These are phyloP conservation scores for Amaranthus cruentus DNA, from an alignment of 148 eudicot species.

Conservation along the genomic window DNA sequence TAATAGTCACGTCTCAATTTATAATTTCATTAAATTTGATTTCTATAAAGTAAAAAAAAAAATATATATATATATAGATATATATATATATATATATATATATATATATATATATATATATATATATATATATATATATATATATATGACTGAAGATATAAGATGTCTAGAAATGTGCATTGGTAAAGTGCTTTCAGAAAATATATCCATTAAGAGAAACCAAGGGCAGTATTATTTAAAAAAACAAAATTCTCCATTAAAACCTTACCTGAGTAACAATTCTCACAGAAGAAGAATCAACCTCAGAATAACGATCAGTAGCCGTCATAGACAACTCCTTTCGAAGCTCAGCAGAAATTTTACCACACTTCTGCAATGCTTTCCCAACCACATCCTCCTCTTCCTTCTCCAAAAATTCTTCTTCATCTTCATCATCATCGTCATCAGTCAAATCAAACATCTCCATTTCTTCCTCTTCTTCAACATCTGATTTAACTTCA, in stretches of 20 bases:
- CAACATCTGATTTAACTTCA: slow-evolving; percentile 27
- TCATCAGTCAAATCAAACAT: slow-evolving; percentile 31
- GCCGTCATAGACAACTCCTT: slow-evolving; percentile 41
- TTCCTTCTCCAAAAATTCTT: slow-evolving; percentile 34
- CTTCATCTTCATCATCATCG: slow-evolving; percentile 34
- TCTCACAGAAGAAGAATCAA: slow-evolving; percentile 59
- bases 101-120: too few relatives aligned
- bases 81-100: too few relatives aligned
- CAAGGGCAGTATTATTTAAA: neutral
- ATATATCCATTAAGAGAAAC: too few relatives aligned
- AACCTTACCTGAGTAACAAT: slow-evolving; percentile 80
- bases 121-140: too few relatives aligned
- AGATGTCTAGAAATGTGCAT: too few relatives aligned
- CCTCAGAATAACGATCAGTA: slow-evolving; percentile 60
- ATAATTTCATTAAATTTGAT: too few relatives aligned
- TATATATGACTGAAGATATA: too few relatives aligned
- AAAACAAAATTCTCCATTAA: neutral
- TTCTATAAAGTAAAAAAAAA: too few relatives aligned
- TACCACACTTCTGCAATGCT: slow-evolving; percentile 75
- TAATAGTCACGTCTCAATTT: too few relatives aligned
- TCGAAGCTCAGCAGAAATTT: slow-evolving; percentile 75
- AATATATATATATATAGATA: too few relatives aligned
- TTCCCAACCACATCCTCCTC: slow-evolving; percentile 76
- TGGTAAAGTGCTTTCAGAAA: too few relatives aligned
- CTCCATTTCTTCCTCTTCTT: slow-evolving; percentile 25